Percentiles rank a stretch among this genome's conserved stretches.
Evolutionary conservation across 257 asterid species (phyloP).

Genomic region (Echium plantagineum): DNA sequence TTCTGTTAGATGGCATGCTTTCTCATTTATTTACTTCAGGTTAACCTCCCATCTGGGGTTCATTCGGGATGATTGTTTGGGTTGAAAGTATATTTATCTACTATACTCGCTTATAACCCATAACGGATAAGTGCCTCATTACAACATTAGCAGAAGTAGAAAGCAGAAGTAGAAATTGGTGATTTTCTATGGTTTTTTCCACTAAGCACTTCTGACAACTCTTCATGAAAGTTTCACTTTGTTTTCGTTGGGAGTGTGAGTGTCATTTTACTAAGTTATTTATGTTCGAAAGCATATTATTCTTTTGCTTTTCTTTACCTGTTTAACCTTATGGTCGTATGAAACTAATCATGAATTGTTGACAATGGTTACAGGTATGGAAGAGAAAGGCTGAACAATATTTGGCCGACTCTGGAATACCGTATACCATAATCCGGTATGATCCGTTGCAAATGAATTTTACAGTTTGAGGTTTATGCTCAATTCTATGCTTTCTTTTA

Average conservation of each 20-base stretch:
- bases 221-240: background rate
- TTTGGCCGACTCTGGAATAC: slow-evolving; percentile 79
- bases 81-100: too few relatives aligned
- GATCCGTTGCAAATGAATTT: background rate
- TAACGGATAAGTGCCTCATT: background rate
- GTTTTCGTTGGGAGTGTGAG: background rate
- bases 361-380: slow-evolving; percentile 45
- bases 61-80: background rate
- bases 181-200: too few relatives aligned
- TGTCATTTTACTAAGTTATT: background rate
- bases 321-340: background rate
- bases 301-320: background rate
- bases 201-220: too few relatives aligned
- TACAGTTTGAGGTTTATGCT: background rate
- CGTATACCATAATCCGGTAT: slow-evolving; percentile 87
- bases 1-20: background rate
- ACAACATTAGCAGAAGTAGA: background rate
- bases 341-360: background rate
- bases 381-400: slow-evolving; percentile 92
- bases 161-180: background rate
- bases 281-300: background rate
- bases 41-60: background rate
- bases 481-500: background rate
- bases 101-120: background rate
- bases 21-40: background rate